phyloP scores from a whole-genome alignment of 2,329 filamentous ascomycete genomes.

The Ramularia endophylla region DNA sequence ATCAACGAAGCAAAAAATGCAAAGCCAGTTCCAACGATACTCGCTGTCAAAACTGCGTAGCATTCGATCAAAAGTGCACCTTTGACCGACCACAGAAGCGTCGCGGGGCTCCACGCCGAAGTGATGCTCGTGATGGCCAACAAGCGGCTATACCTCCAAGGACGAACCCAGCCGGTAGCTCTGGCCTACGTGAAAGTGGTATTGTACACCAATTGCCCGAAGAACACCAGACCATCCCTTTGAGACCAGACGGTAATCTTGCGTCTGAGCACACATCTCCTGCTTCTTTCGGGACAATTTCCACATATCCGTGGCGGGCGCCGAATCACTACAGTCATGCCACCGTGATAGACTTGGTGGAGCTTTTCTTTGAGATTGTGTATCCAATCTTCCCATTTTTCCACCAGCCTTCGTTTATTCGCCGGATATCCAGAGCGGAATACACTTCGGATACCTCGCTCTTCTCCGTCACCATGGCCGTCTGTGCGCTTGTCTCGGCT shows the following conservation, averaged over 20 bases:
- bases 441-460: slow-evolving; percentile 36
- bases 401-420: slow-evolving; percentile 37
- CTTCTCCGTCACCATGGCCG: slow-evolving; percentile 44
- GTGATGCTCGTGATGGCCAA: neutral
- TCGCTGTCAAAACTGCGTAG: slow-evolving; percentile 41
- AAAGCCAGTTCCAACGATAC: slow-evolving; percentile 20
- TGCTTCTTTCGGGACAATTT: too few species aligned
- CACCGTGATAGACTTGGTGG: slow-evolving; percentile 38
- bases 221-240: slow-evolving; percentile 20
- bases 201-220: neutral
- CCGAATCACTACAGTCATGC: slow-evolving; percentile 24
- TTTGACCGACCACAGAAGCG: slow-evolving; percentile 32
- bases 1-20: slow-evolving; percentile 5
- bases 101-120: slow-evolving; percentile 4
- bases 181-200: neutral
- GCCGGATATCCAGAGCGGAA: slow-evolving; percentile 36
- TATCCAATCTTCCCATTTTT: slow-evolving; percentile 49
- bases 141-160: neutral
- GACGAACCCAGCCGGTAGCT: neutral
- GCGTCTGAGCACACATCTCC: too few species aligned
- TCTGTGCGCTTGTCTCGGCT: slow-evolving; percentile 42
- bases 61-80: slow-evolving; percentile 41
- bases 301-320: too few species aligned
- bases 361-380: slow-evolving; percentile 46
- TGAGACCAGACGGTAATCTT: too few species aligned